Percentiles rank a stretch among this genome's conserved stretches.
phyloP scores from a whole-genome alignment of 768 basidiomycete genomes.

The Pisolithus microcarpus region DNA sequence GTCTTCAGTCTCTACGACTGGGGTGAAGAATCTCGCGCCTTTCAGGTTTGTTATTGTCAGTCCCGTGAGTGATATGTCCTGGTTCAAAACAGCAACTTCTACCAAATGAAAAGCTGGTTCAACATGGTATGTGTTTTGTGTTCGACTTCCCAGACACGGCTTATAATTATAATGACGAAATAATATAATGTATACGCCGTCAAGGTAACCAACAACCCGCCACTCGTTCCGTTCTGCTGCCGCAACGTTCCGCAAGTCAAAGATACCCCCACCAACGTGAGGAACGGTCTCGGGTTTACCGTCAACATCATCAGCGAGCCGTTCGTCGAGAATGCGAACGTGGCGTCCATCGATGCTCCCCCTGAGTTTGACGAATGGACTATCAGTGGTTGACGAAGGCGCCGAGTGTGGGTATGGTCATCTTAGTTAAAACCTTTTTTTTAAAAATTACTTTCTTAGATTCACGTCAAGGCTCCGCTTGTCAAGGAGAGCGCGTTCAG shows the following conservation, averaged over 20 bases:
- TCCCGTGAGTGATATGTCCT: not conserved
- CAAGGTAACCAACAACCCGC: constrained; percentile 17
- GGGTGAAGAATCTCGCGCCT: constrained; percentile 35
- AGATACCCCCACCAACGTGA: constrained; percentile 45
- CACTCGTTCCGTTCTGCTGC: constrained; percentile 34
- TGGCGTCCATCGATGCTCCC: constrained; percentile 32
- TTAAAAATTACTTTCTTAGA: too few relatives aligned
- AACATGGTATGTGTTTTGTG: constrained; percentile 15
- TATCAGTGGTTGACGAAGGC: constrained; percentile 35
- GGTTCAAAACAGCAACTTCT: not conserved
- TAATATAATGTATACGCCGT: too few relatives aligned
- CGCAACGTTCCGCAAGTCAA: constrained; percentile 19
- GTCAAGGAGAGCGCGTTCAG: constrained; percentile 41
- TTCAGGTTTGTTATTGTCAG: constrained; percentile 28
- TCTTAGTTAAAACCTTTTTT: too few relatives aligned
- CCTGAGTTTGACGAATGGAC: constrained; percentile 31
- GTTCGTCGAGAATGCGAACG: constrained; percentile 34
- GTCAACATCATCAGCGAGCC: constrained; percentile 54
- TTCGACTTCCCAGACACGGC: too few relatives aligned
- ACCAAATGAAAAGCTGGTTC: constrained; percentile 19
- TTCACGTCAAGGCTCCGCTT: constrained; percentile 31
- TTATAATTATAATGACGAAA: too few relatives aligned
- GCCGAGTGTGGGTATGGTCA: constrained; percentile 28
- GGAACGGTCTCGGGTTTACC: constrained; percentile 39
- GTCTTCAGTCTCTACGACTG: constrained; percentile 29